Evolutionary conservation across 192 early-diverging fungal species (phyloP).

Genomic region (Geranomyces michiganensis): DNA sequence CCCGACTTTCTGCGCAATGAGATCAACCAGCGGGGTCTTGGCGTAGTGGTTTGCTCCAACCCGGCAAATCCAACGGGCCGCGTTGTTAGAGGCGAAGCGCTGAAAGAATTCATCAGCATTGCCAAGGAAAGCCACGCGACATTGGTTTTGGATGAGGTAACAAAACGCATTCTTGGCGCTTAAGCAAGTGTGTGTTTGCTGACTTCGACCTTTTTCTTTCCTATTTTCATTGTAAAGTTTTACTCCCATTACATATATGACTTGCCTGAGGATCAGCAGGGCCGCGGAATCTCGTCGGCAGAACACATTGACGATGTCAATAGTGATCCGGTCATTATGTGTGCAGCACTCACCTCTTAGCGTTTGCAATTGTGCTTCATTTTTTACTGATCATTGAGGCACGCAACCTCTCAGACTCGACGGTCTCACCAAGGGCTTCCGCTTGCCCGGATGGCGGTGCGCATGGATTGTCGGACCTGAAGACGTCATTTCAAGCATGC

Average conservation of each 20-base stretch:
- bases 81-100: conserved; percentile 48
- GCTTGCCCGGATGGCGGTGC: conserved; percentile 61
- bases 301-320: conserved; percentile 56
- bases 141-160: conserved; percentile 52
- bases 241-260: conserved; percentile 60
- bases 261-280: conserved; percentile 35
- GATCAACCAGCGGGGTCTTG: conserved; percentile 49
- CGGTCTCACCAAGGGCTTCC: conserved; percentile 55
- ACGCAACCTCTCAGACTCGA: conserved; percentile 35
- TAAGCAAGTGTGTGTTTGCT: not conserved
- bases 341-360: not conserved
- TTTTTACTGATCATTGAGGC: too few relatives aligned
- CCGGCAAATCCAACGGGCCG: conserved; percentile 60
- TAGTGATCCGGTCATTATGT: conserved; percentile 51
- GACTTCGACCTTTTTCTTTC: not conserved
- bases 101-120: conserved; percentile 44
- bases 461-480: conserved; percentile 63
- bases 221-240: conserved; percentile 22
- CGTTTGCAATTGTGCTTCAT: not conserved
- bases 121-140: conserved; percentile 48
- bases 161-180: not conserved
- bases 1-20: conserved; percentile 46
- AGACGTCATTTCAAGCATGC: conserved; percentile 52
- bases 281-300: conserved; percentile 47
- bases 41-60: conserved; percentile 55